These are phyloP conservation scores for Phialocephala subalpina DNA, from an alignment of 2,329 filamentous ascomycete genomes.

Conservation along the genomic window DNA sequence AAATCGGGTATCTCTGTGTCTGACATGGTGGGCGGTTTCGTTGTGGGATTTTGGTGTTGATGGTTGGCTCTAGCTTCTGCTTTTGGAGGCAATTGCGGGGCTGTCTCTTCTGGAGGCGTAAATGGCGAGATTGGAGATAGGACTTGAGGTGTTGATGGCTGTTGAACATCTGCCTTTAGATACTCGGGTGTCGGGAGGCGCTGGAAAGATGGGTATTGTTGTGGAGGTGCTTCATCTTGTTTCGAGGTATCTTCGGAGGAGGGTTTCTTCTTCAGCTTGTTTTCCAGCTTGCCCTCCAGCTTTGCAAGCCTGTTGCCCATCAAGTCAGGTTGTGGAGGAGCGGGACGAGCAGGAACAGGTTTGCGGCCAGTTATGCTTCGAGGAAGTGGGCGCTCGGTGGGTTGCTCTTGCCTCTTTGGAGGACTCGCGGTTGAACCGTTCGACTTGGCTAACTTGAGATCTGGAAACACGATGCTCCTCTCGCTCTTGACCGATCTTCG, in stretches of 20 bases:
- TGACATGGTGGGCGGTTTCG: constrained; percentile 11
- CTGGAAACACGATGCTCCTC: constrained; percentile 37
- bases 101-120: constrained; percentile 35
- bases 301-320: constrained; percentile 43
- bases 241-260: constrained; percentile 19
- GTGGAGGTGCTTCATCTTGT: constrained; percentile 26
- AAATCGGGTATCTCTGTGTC: constrained; percentile 18
- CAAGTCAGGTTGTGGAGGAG: constrained; percentile 40
- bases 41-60: background rate
- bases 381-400: constrained; percentile 30
- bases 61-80: constrained; percentile 31
- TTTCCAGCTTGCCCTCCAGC: constrained; percentile 38
- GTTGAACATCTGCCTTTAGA: constrained; percentile 34
- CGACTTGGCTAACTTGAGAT: constrained; percentile 41
- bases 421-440: constrained; percentile 43
- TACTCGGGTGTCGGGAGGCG: constrained; percentile 39
- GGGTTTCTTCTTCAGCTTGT: constrained; percentile 31
- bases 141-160: constrained; percentile 28
- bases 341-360: constrained; percentile 39
- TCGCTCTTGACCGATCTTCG: constrained; percentile 40
- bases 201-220: constrained; percentile 23
- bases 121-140: constrained; percentile 35
- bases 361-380: constrained; percentile 34
- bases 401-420: constrained; percentile 32
- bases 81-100: constrained; percentile 33